Evolutionary conservation across 164 flowering plant genomes (phyloP).

Genomic region (Protea cynaroides): DNA sequence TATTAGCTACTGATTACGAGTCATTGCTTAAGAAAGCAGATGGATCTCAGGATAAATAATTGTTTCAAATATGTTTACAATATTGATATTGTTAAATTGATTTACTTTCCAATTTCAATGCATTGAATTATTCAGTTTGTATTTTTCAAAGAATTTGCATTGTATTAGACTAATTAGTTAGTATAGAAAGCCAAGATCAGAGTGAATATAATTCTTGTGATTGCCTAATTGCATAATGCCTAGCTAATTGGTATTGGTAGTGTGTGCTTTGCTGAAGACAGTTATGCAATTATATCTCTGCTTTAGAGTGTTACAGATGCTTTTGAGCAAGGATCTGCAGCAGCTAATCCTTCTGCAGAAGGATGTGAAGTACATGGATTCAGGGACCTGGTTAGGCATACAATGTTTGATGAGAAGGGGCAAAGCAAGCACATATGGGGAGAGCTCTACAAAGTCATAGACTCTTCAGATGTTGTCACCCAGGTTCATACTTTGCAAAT

Average conservation of each 20-base stretch:
- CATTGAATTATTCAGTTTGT: neutral
- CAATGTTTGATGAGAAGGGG: conserved; percentile 99
- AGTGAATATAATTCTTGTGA: neutral
- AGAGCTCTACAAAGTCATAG: conserved; percentile 97
- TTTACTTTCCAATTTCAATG: too few relatives aligned
- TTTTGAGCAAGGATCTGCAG: conserved; percentile 61
- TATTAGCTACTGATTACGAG: conserved; percentile 76
- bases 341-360: conserved; percentile 29
- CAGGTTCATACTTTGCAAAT: conserved; percentile 48
- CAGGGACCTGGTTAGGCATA: conserved; percentile 87
- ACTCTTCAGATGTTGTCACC: conserved; percentile 97
- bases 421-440: conserved; percentile 99
- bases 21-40: conserved; percentile 70
- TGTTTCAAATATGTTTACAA: neutral
- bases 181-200: neutral
- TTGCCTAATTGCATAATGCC: neutral
- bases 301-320: conserved; percentile 39
- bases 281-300: neutral
- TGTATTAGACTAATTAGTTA: neutral
- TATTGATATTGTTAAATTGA: too few relatives aligned
- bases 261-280: neutral
- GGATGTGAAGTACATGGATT: conserved; percentile 75
- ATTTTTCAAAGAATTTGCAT: neutral
- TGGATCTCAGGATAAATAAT: conserved; percentile 62
- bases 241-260: too few relatives aligned